Percentiles rank a stretch among this genome's conserved stretches.
Conservation (phyloP, 2,329 filamentous ascomycete species). For the Ustulina deusta region DNA sequence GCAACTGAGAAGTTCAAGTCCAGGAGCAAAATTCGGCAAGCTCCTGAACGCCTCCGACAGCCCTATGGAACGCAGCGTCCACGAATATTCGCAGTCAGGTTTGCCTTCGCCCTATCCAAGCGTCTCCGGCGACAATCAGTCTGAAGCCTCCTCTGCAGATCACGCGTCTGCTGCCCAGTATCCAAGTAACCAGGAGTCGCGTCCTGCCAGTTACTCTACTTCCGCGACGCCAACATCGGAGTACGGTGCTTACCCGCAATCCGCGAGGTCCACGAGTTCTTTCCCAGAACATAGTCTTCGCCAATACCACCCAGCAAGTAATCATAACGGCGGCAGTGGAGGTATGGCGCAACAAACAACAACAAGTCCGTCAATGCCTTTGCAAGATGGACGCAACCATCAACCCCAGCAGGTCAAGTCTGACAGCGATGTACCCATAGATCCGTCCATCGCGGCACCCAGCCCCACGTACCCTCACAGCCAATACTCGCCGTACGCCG, state of each 20-base stretch:
- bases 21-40: conserved; percentile 49
- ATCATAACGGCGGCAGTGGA: conserved; percentile 78
- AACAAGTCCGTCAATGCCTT: conserved; percentile 96
- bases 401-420: conserved; percentile 84
- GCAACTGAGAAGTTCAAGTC: conserved; percentile 48
- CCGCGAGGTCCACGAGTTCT: conserved; percentile 79
- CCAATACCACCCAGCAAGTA: conserved; percentile 82
- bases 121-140: conserved; percentile 76
- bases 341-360: conserved; percentile 98
- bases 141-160: conserved; percentile 91
- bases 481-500: conserved; percentile 88
- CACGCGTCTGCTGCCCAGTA: conserved; percentile 94
- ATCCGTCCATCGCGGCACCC: conserved; percentile 94
- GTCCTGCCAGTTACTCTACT: conserved; percentile 76
- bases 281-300: conserved; percentile 91
- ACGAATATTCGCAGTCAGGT: conserved; percentile 89
- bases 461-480: conserved; percentile 89
- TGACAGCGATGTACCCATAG: conserved; percentile 98
- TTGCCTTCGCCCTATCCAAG: conserved; percentile 79
- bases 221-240: conserved; percentile 89
- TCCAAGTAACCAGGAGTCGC: conserved; percentile 82
- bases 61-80: conserved; percentile 71
- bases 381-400: conserved; percentile 84
- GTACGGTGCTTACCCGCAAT: conserved; percentile 81
- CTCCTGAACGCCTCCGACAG: conserved; percentile 49